Evolutionary conservation across 2,329 filamentous ascomycete genomes (phyloP), one percentile per base, ranked within the genome.

Genomic region (Fusarium sp.): DNA sequence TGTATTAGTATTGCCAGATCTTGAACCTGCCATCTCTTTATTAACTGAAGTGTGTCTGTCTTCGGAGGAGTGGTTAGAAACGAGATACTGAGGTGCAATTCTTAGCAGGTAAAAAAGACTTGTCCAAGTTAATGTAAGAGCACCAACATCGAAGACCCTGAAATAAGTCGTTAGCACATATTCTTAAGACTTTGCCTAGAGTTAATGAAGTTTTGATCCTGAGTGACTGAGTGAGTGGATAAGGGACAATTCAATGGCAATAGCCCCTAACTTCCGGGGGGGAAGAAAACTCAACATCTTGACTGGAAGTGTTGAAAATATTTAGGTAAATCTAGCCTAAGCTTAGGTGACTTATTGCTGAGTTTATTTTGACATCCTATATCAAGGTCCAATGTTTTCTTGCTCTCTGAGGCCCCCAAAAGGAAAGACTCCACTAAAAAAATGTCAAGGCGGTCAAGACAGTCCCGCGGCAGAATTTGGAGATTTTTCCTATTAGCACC

Each of bases 401-500:
- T 29, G 27, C 27, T 29, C 27, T 8, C 27, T 29, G 7, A 29
- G 27, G 27, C 31, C 33, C 8, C 29, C 31, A 5, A 10, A 37
- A 37, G 35, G 18, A 37, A 49, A 15, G 23, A 69, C 45, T 64
- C 76, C 76, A 71, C 73, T 77, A 70, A 75, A 77, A 77, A 77
- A 78, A 75, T 39, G 61, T 57, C 58, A 72, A 74, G 74, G 77
- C 77, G 77, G 77, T 78, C 64, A 77, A 58, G 21, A 33, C 15
- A 39, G 61, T 75, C 60, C 58, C 56, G 65, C 69, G 77, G 77
- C 77, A 78, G 77, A 78, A 78, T 75, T 75, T 76, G 60, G 73
- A 78, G 75, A 74, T 78, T 78, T 78, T 78, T 78, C 73, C 68
- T 48, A 77, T 64, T 69, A 72, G 63, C 68, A 65, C 55, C 49